Evolutionary conservation across 164 flowering plant species (phyloP).

Genomic region (Houttuynia cordata): DNA sequence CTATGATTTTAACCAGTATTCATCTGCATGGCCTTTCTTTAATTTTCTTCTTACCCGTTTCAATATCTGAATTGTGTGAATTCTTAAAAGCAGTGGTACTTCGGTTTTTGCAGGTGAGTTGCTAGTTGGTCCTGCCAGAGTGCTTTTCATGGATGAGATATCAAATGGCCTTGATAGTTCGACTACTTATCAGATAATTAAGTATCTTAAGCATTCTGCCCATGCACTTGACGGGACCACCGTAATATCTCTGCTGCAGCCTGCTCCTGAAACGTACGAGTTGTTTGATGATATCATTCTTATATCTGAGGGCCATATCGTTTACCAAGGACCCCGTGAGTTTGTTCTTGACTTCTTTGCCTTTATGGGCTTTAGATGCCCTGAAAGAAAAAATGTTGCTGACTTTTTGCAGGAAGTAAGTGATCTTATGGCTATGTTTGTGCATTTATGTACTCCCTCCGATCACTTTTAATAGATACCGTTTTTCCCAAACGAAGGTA

Average conservation of each 20-base stretch:
- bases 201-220: slow-evolving; percentile 73
- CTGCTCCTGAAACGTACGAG: slow-evolving; percentile 93
- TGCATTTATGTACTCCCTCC: too few relatives aligned
- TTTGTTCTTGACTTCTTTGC: slow-evolving; percentile 62
- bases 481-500: too few relatives aligned
- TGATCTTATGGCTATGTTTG: not conserved
- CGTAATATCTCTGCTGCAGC: slow-evolving; percentile 84
- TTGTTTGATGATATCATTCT: slow-evolving; percentile 92
- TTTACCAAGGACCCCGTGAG: slow-evolving; percentile 87
- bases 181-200: slow-evolving; percentile 84
- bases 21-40: not conserved
- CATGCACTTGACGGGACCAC: slow-evolving; percentile 77
- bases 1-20: too few relatives aligned
- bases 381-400: slow-evolving; percentile 81
- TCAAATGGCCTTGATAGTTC: slow-evolving; percentile 97
- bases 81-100: slow-evolving; percentile 11
- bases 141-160: slow-evolving; percentile 95
- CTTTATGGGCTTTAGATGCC: slow-evolving; percentile 84
- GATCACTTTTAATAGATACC: too few relatives aligned
- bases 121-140: slow-evolving; percentile 84
- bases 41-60: not conserved
- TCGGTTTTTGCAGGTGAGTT: slow-evolving; percentile 60
- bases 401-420: slow-evolving; percentile 98
- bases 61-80: not conserved
- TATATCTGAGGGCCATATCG: slow-evolving; percentile 80